Conservation (phyloP, 306 rosid species). For the Prunus mume region DNA sequence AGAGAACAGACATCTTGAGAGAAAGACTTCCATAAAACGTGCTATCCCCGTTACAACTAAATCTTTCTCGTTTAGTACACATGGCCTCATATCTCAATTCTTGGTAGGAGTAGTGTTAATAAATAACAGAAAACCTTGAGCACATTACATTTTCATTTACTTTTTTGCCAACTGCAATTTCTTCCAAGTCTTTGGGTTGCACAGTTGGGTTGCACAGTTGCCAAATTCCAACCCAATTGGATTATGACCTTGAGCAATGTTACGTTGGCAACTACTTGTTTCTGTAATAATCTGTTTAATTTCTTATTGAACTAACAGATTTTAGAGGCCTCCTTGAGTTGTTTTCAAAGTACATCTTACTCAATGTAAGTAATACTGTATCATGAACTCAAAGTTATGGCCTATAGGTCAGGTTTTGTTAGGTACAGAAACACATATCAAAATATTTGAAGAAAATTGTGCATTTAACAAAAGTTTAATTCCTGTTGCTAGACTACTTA, state of each 20-base stretch:
- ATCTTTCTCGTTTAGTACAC: too few species aligned
- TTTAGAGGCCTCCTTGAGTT: not conserved
- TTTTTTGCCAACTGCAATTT: not conserved
- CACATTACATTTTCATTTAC: not conserved
- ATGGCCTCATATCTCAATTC: not conserved
- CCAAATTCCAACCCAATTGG: not conserved
- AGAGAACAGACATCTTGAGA: too few species aligned
- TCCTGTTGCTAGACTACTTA: constrained; percentile 11
- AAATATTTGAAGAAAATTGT: not conserved
- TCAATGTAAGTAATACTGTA: not conserved
- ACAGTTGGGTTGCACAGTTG: too few species aligned
- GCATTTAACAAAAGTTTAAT: not conserved
- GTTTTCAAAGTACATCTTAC: not conserved
- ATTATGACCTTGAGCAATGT: not conserved
- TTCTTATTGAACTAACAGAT: too few species aligned
- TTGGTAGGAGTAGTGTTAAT: not conserved
- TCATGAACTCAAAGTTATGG: not conserved
- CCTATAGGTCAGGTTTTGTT: not conserved
- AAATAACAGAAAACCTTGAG: not conserved
- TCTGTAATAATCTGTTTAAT: not conserved
- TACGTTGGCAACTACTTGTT: not conserved
- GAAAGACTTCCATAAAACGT: too few species aligned
- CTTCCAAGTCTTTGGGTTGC: too few species aligned
- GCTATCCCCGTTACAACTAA: too few species aligned
- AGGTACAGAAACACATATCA: constrained; percentile 7